phyloP scores from a whole-genome alignment of 805 yeast species.

The Ogataea philodendri region DNA sequence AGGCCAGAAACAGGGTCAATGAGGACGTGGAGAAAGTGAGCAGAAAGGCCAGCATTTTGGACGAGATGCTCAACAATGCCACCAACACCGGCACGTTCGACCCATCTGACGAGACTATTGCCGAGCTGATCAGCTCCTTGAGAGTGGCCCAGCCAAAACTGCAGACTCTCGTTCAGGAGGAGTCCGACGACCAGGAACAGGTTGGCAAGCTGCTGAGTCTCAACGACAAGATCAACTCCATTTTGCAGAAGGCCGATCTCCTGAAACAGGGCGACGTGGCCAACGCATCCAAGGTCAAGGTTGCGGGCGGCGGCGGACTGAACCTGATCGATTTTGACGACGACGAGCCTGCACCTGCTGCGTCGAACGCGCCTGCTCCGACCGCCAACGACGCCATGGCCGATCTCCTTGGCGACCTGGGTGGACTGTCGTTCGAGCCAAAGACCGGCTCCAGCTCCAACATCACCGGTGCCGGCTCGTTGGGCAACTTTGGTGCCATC shows the following conservation, averaged over 20 bases:
- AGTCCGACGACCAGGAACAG: conserved; percentile 61
- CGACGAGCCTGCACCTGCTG: conserved; percentile 36
- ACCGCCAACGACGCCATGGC: conserved; percentile 47
- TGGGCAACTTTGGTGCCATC: conserved; percentile 31
- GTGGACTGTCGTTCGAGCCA: conserved; percentile 52
- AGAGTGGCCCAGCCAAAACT: conserved; percentile 86
- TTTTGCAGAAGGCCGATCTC: conserved; percentile 63
- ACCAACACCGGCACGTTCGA: conserved; percentile 41
- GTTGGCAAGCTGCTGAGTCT: conserved; percentile 63
- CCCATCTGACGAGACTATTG: conserved; percentile 63
- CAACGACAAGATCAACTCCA: conserved; percentile 71
- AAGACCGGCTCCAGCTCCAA: conserved; percentile 27
- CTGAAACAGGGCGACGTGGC: conserved; percentile 59
- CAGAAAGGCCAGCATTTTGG: conserved; percentile 81
- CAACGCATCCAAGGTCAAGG: conserved; percentile 48
- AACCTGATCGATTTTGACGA: conserved; percentile 75
- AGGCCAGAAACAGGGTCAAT: conserved; percentile 73
- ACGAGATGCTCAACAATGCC: conserved; percentile 73
- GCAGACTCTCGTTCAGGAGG: conserved; percentile 80
- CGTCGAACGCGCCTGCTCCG: conserved; percentile 31
- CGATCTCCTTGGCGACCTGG: conserved; percentile 72
- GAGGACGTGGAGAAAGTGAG: conserved; percentile 81
- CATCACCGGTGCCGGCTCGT: conserved; percentile 14
- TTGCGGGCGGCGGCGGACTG: conserved; percentile 23
- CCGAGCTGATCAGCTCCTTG: conserved; percentile 73